Base-by-base conservation (phyloP, 163 green algal genomes). In the Trebouxiophyceae sp. region DNA sequence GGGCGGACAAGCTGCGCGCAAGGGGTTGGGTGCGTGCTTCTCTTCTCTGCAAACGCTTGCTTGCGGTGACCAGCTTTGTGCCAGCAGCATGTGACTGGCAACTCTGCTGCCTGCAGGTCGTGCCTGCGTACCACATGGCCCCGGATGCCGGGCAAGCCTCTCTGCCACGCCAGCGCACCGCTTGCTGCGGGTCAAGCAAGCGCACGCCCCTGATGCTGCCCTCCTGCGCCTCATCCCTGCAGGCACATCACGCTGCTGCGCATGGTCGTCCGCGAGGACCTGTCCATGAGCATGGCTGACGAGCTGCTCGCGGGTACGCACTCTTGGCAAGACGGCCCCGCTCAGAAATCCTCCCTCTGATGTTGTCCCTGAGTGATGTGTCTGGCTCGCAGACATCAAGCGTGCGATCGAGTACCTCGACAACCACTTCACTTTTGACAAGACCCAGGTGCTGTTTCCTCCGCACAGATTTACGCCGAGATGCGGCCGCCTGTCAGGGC, bases 221-320 rank as follows among this genome's bases (percentile, higher is more conserved):
- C n/a, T n/a, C n/a, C n/a, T 58, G 56, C 54, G 3, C 32, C 28
- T 39, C n/a, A 22, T 24, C 4, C 32, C 4, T 66, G 57, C 57
- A 71, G 65, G 29, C 12, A 78, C n/a, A 68, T 77, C 3, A 79
- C 69, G 54, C 64, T 87, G 59, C 61, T 84, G 60, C 67, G 81
- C 3, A 50, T 72, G 19, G 81, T 80, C 3, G 77, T 85, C 60
- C 65, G 81, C 2, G 75, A 84, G 62, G 81, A 87, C 61, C 69
- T 87, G 32, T 75, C 58, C 33, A 72, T 80, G 33, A 55, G 56
- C 47, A 81, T 87, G 39, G 39, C 39, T n/a, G 39, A 50, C 39
- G 39, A 50, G 39, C 39, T 50, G 12, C 12, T 50, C 19, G 39
- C 12, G 12, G 39, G 39, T 50, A 50, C 39, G 19, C 39, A 50